Conservation (phyloP, 2,329 filamentous ascomycete genomes). For the Aspergillus sp. region DNA sequence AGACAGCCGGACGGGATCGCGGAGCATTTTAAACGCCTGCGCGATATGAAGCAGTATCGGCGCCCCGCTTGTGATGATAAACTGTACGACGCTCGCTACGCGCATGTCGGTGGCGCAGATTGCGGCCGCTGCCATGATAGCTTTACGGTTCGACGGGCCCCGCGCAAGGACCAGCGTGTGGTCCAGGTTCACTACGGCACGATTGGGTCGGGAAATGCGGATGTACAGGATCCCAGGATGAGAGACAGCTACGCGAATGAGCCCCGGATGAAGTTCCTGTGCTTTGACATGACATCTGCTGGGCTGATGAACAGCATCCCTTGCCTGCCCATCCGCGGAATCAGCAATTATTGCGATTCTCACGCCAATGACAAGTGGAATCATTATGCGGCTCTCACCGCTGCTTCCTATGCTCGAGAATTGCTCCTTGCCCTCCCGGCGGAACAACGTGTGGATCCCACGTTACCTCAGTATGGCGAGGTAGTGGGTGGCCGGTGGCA, state of each 20-base stretch:
- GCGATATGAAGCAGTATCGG: not conserved
- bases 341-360: not conserved
- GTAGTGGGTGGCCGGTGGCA: too few relatives aligned
- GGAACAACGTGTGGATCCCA: not conserved
- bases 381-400: not conserved
- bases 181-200: not conserved
- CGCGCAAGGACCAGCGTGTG: not conserved
- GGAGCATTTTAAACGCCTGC: not conserved
- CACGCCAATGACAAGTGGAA: not conserved
- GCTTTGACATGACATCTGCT: slow-evolving; percentile 3
- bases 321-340: not conserved
- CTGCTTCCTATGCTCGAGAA: not conserved
- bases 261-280: not conserved
- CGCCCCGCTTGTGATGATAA: not conserved
- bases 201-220: not conserved
- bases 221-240: not conserved
- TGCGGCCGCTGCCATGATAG: not conserved
- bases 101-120: not conserved
- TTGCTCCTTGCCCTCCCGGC: not conserved
- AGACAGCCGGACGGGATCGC: not conserved
- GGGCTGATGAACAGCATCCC: not conserved
- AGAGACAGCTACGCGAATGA: not conserved
- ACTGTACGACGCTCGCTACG: not conserved
- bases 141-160: not conserved
- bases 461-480: too few relatives aligned